Conservation (phyloP, 352 stramenopile genomes). For the Phytophthora nicotianae region DNA sequence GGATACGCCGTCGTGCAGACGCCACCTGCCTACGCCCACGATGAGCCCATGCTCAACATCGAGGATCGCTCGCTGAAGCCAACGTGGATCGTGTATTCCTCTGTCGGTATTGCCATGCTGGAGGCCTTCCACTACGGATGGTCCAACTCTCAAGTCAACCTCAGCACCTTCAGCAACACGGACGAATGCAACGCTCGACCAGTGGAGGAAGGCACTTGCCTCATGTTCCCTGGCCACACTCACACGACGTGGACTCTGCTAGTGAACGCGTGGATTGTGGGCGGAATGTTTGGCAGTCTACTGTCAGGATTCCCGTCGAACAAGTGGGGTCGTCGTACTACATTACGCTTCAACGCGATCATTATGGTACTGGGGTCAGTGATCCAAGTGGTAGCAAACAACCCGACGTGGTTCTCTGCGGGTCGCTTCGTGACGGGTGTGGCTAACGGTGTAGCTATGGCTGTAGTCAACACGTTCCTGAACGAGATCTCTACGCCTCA, state of each 20-base stretch:
- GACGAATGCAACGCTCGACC: conserved; percentile 44
- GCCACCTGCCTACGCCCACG: not conserved
- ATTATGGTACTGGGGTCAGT: conserved; percentile 44
- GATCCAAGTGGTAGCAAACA: conserved; percentile 39
- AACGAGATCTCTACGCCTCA: conserved; percentile 54
- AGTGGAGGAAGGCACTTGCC: conserved; percentile 45
- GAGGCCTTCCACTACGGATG: conserved; percentile 64
- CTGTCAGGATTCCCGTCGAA: conserved; percentile 44
- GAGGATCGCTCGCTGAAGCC: conserved; percentile 26
- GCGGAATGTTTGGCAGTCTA: conserved; percentile 57
- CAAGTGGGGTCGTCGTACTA: conserved; percentile 48
- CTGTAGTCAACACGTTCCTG: conserved; percentile 45
- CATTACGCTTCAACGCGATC: conserved; percentile 33
- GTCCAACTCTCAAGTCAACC: conserved; percentile 58
- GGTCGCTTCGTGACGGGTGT: conserved; percentile 50
- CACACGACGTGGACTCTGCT: conserved; percentile 53
- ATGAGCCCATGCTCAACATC: conserved; percentile 10
- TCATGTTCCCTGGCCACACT: conserved; percentile 68
- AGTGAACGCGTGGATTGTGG: conserved; percentile 66
- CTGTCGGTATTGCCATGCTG: conserved; percentile 40
- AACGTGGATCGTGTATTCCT: conserved; percentile 49
- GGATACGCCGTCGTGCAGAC: conserved; percentile 22
- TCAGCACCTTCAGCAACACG: conserved; percentile 56
- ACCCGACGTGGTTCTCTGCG: conserved; percentile 32
- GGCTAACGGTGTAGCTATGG: conserved; percentile 43